Evolutionary conservation across 495 filamentous ascomycete species (phyloP), one percentile per base, ranked within the genome.

Genomic region (Sporormia fimetaria): DNA sequence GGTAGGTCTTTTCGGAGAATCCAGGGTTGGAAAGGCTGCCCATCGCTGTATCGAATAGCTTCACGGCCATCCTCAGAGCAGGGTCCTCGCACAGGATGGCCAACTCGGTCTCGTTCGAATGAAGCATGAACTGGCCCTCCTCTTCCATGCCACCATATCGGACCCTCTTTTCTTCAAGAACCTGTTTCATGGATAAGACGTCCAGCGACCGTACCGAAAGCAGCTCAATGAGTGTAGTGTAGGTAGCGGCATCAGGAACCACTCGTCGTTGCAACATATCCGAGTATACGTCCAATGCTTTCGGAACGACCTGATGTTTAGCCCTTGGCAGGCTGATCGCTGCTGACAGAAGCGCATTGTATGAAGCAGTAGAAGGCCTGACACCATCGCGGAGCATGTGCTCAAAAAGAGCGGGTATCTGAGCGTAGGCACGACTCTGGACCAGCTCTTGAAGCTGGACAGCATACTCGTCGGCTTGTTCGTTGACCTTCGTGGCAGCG

Each of bases 231-330:
- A 98, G 63, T 2, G 80, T 84, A 54, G 83, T 74, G 62, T 92
- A 96, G 5, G 87, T 96, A 37, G 78, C 71, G 42, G 78, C 76
- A 55, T 92, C 79, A 11, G 88, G 88, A 18, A 69, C 61, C 28
- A 95, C 78, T 52, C 78, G 80, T 33, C 87, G 81, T 44, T 81
- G 73, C 49, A 94, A 78, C 88, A 98, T 94, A 58, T 95, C 85
- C 28, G 85, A 80, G 65, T 96, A 96, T 42, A 96, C 80, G 68
- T 87, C 86, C 33, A 96, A 73, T 4, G 83, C 87, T 63, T 93
- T 94, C 32, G 83, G 75, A 17, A 94, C 79, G 7, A 86, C 71
- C 62, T 86, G 82, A 34, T 78, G 75, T 56, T 76, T 77, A 53
- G 83, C 74, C 4, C 66, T 66, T 1, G 80, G 73, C 15, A 93